Percentiles rank a stretch among this genome's conserved stretches.
These are phyloP conservation scores for Aureobasidium mangrovei DNA, from an alignment of 2,329 filamentous ascomycete genomes.

Conservation along the genomic window DNA sequence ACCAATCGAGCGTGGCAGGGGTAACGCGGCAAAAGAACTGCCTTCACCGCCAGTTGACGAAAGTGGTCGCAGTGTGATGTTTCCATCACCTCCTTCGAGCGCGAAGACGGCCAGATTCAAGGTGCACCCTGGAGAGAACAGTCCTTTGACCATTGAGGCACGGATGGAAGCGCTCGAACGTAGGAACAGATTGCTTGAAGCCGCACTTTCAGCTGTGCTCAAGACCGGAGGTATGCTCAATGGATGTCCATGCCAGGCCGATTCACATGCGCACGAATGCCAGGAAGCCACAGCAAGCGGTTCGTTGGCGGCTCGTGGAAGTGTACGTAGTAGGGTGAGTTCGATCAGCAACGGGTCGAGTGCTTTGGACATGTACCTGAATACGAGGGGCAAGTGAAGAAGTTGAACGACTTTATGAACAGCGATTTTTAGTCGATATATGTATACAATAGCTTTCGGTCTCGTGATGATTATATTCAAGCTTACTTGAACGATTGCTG, in stretches of 20 bases:
- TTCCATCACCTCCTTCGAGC: slow-evolving; percentile 13
- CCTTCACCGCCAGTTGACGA: slow-evolving; percentile 8
- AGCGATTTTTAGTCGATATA: background rate
- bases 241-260: slow-evolving; percentile 19
- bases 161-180: slow-evolving; percentile 32
- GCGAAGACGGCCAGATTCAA: slow-evolving; percentile 8
- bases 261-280: background rate
- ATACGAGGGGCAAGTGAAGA: slow-evolving; percentile 18
- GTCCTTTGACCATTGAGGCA: slow-evolving; percentile 21
- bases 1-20: background rate
- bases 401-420: background rate
- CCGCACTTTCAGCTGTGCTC: slow-evolving; percentile 33
- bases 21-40: background rate
- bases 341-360: slow-evolving; percentile 23
- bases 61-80: background rate
- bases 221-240: slow-evolving; percentile 29
- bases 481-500: too few relatives aligned
- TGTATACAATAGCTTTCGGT: slow-evolving; percentile 2
- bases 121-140: background rate
- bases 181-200: slow-evolving; percentile 31
- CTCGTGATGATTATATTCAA: background rate
- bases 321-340: slow-evolving; percentile 20
- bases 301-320: slow-evolving; percentile 14
- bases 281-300: background rate
- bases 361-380: slow-evolving; percentile 31